Percentiles rank a stretch among this genome's conserved stretches.
phyloP scores from a whole-genome alignment of 2,329 filamentous ascomycete species.

The Colletotrichum sp. region DNA sequence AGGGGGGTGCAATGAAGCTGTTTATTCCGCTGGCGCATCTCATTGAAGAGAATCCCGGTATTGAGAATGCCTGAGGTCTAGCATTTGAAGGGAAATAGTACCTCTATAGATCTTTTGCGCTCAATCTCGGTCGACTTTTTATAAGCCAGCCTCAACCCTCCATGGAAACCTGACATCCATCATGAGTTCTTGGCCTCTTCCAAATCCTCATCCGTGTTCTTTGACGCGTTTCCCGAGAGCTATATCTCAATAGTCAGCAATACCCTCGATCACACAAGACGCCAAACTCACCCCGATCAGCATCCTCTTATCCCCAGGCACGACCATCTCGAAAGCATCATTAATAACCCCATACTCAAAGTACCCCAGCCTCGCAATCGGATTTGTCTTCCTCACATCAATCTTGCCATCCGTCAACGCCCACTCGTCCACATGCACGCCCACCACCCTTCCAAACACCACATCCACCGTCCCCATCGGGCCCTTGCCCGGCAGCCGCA shows the following conservation, averaged over 20 bases:
- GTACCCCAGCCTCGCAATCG: neutral
- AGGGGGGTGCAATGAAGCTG: conserved; percentile 24
- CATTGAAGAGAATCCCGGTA: conserved; percentile 26
- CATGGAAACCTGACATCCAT: neutral
- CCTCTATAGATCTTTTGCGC: neutral
- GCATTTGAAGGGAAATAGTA: neutral
- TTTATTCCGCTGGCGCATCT: conserved; percentile 39
- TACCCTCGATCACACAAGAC: neutral
- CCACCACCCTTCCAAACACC: neutral
- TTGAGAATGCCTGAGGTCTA: neutral
- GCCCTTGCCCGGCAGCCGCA: neutral
- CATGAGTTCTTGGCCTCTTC: neutral
- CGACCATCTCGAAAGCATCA: neutral
- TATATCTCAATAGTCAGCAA: neutral
- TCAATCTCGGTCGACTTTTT: neutral
- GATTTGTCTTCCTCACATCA: neutral
- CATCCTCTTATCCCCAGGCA: conserved; percentile 1
- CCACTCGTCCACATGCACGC: neutral
- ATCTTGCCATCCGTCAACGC: neutral
- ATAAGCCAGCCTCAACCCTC: neutral
- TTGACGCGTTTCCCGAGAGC: neutral
- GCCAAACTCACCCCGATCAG: neutral
- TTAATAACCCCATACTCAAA: neutral
- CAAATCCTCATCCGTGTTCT: neutral
- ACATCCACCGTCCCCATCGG: neutral